Evolutionary conservation across 2,329 filamentous ascomycete genomes (phyloP), one percentile per base, ranked within the genome.

Genomic region (Monosporascus sp.): DNA sequence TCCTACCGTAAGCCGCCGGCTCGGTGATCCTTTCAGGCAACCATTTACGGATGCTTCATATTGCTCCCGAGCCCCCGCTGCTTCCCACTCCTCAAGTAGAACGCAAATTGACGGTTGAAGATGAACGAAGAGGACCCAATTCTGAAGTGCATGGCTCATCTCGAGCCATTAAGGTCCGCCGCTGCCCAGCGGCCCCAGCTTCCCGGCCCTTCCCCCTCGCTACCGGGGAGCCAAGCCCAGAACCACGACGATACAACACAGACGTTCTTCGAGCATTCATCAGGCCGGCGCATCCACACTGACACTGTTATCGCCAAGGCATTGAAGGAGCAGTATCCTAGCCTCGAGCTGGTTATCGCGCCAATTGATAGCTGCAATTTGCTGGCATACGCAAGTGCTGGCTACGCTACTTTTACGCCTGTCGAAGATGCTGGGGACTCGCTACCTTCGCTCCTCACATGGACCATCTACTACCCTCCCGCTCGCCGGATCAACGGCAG

Each of bases 241-340:
- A 14, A 34, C 5, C 20, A 50, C 47, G 56, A 61, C 37, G 36
- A 34, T 24, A 58, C 62, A 3, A 65, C 65, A 14, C 52, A 58
- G 25, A 48, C 59, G 6, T 75, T 67, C 61, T 74, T 75, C 57
- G 55, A 68, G 7, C 74, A 80, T 62, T 70, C 71, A 3, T 64
- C 64, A 18, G 75, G 62, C 22, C 63, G 65, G 46, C 70, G 74
- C 46, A 57, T 72, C 62, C 71, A 72, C 62, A 78, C 75, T 3
- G 72, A 78, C 54, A 61, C 68, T 3, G 58, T 76, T 46, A 68
- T 80, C 52, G 65, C 71, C 37, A 57, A 62, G 15, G 61, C 73
- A 1, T 66, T 80, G 25, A 70, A 68, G 48, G 59, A 66, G 36
- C 67, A 76, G 48, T 78, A 79, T 51, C 75, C 76, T 3, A 54